These are phyloP conservation scores for Suillus fuscotomentosus DNA, from an alignment of 768 basidiomycete species.

Conservation along the genomic window DNA sequence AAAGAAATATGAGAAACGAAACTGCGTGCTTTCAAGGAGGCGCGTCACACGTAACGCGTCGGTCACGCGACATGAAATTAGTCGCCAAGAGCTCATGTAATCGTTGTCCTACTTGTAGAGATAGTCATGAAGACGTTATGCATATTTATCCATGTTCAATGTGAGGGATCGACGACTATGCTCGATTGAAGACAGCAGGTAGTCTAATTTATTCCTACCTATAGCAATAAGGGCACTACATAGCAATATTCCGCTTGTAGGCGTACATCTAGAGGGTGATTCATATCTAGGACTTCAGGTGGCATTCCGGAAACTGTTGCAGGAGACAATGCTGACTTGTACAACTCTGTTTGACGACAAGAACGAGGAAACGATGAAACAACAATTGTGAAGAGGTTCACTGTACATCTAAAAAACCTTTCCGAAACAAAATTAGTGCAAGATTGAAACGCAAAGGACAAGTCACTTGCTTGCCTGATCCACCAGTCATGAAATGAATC, in stretches of 20 bases:
- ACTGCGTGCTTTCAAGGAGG: constrained; percentile 19
- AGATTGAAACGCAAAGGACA: background rate
- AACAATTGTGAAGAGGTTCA: background rate
- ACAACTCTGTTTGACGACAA: background rate
- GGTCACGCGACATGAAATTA: constrained; percentile 20
- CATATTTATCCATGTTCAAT: background rate
- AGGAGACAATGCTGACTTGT: background rate
- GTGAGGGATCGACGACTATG: background rate
- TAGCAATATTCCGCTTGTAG: background rate
- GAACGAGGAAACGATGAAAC: background rate
- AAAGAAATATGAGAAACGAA: background rate
- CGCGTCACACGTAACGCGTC: constrained; percentile 24
- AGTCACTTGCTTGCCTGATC: background rate
- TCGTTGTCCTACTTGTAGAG: background rate
- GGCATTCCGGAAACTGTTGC: background rate
- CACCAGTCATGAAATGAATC: background rate
- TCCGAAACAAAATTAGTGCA: background rate
- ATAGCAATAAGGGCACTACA: background rate
- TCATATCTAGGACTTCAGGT: background rate
- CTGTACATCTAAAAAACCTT: background rate
- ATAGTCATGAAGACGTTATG: background rate
- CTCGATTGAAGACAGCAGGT: background rate
- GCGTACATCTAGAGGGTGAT: background rate
- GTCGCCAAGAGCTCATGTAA: background rate
- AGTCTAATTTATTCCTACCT: background rate